Conservation (phyloP, 2,329 filamentous ascomycete species). For the Penicillium sp. region DNA sequence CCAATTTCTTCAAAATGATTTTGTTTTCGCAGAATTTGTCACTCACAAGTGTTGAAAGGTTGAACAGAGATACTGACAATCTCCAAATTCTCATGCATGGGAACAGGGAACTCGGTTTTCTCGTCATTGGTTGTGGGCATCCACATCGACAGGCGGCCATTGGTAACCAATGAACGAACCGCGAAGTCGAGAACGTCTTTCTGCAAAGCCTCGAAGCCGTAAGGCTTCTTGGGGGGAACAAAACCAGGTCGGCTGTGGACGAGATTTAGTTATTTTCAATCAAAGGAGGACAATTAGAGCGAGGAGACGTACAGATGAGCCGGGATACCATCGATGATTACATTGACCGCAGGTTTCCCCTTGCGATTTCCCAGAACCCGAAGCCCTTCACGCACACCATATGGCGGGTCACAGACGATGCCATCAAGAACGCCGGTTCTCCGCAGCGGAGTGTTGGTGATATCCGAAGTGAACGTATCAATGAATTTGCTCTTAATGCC, state of each 20-base stretch:
- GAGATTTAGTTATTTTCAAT: background rate
- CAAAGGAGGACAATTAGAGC: background rate
- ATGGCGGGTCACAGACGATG: slow-evolving; percentile 93
- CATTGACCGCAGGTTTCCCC: slow-evolving; percentile 49
- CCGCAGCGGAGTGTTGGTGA: slow-evolving; percentile 80
- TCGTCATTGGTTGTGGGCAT: slow-evolving; percentile 89
- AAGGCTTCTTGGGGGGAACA: slow-evolving; percentile 84
- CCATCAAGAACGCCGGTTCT: slow-evolving; percentile 69
- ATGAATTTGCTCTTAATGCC: slow-evolving; percentile 64
- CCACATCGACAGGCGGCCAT: slow-evolving; percentile 87
- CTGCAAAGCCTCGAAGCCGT: slow-evolving; percentile 86
- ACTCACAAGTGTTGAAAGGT: slow-evolving; percentile 79
- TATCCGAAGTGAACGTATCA: slow-evolving; percentile 78
- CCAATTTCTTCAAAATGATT: background rate
- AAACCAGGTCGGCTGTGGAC: slow-evolving; percentile 61
- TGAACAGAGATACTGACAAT: slow-evolving; percentile 77
- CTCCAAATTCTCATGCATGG: slow-evolving; percentile 71
- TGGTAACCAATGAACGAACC: slow-evolving; percentile 69
- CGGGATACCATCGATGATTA: slow-evolving; percentile 67
- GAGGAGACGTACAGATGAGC: slow-evolving; percentile 61
- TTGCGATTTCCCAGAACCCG: slow-evolving; percentile 80
- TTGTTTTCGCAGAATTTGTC: slow-evolving; percentile 16
- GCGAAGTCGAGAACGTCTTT: slow-evolving; percentile 87
- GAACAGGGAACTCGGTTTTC: slow-evolving; percentile 72
- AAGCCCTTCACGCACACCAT: slow-evolving; percentile 88